Evolutionary conservation across 768 basidiomycete species (phyloP).

Genomic region (Tricholoma bakamatsutake): DNA sequence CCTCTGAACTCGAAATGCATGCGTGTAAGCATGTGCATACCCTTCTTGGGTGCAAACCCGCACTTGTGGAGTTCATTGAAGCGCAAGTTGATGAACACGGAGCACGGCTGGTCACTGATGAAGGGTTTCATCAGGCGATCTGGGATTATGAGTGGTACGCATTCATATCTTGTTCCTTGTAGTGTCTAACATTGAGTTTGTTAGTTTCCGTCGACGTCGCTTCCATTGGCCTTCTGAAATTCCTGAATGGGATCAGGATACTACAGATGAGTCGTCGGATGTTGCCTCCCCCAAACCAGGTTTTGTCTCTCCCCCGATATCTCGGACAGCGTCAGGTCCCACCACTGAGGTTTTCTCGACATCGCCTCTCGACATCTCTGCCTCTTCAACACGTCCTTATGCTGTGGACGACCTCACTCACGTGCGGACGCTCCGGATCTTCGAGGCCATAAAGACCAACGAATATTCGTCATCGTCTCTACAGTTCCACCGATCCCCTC

Average conservation of each 20-base stretch:
- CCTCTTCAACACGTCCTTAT: constrained; percentile 6
- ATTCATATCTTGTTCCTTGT: constrained; percentile 1
- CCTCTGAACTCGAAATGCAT: constrained; percentile 68
- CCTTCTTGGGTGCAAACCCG: constrained; percentile 55
- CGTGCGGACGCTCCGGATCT: constrained; percentile 48
- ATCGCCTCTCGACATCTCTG: constrained; percentile 16
- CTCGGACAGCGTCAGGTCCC: constrained; percentile 9
- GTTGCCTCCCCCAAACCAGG: constrained; percentile 2
- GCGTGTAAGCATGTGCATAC: constrained; percentile 65
- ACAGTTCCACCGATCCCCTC: constrained; percentile 16
- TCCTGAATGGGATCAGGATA: constrained; percentile 25
- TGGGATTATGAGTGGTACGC: constrained; percentile 59
- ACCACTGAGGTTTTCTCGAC: constrained; percentile 12
- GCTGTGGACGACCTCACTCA: constrained; percentile 38
- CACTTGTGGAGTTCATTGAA: constrained; percentile 46
- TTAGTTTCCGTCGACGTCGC: constrained; percentile 60
- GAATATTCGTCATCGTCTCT: constrained; percentile 16
- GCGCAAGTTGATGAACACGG: constrained; percentile 33
- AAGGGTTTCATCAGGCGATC: constrained; percentile 34
- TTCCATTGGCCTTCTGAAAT: constrained; percentile 62
- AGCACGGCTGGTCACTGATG: constrained; percentile 25
- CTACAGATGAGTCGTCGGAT: constrained; percentile 11
- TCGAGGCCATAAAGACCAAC: constrained; percentile 38
- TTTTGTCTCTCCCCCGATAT: constrained; percentile 11
- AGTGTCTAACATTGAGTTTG: constrained; percentile 10